Base-by-base conservation (phyloP, 768 basidiomycete genomes). In the Phlebiopsis gigantea region DNA sequence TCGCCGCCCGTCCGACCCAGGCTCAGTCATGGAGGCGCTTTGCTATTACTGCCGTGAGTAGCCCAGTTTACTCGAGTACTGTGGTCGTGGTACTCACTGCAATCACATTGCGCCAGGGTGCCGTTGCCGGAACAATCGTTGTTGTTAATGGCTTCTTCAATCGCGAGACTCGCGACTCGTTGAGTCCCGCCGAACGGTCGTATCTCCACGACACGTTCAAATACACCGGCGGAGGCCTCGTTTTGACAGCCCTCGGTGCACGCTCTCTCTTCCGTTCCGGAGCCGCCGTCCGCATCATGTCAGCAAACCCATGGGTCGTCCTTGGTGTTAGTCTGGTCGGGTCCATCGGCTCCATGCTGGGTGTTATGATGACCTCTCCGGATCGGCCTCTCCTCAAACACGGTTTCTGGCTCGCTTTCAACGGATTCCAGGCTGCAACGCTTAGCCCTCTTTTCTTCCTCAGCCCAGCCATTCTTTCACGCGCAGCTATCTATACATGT, bases 361-460 rank as follows among this genome's bases (percentile, higher is more conserved):
- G 87, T 44, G 83, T 83, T 1, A 82, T 82, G 66, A 87, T 83
- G 70, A 93, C 90, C 0, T 75, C 87, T 30, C 90, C 92, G 0
- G 88, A 92, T 63, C 87, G 81, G 48, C 78, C 82, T 2, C 63
- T 88, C 10, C 82, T 87, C 65, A 93, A 93, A 65, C 90, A 92
- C 69, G 68, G 83, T 12, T 87, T 88, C 70, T 91, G 90, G 90
- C 75, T 90, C 62, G 85, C 84, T 4, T 95, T 96, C 72, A 90
- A 93, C 61, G 85, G 79, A 3, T 90, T 83, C 68, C 93, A 95
- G 73, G 90, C 90, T 6, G 87, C 90, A 6, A 90, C 89, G 2
- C 76, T 96, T 42, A 88, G 87, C 60, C 93, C 93, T 2, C 69
- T 96, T n/a, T 93, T 92, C 75, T 93, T 95, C 79, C 70, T 93